Percentiles rank a stretch among this genome's conserved stretches.
phyloP scores from a whole-genome alignment of 139 green algal genomes.

The Chlamydomonas applanata region DNA sequence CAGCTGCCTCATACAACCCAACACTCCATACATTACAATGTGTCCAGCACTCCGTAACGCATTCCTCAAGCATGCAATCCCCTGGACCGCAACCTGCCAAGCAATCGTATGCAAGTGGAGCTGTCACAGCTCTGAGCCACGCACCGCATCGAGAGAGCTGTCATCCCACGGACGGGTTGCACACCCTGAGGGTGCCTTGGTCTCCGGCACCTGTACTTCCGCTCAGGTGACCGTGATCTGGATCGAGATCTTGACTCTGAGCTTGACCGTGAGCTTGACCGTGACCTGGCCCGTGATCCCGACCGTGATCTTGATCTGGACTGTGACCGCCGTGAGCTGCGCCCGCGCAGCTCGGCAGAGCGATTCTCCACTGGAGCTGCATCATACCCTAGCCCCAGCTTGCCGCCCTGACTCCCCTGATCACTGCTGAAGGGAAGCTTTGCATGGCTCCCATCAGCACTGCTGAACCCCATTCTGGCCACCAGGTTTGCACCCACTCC shows the following conservation, averaged over 20 bases:
- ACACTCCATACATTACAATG: too few species aligned
- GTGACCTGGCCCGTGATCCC: neutral
- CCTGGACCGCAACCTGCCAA: too few species aligned
- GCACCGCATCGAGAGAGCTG: slow-evolving; percentile 43
- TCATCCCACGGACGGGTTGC: slow-evolving; percentile 35
- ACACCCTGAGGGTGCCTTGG: slow-evolving; percentile 2
- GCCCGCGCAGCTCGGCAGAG: too few species aligned
- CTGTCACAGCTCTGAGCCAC: neutral
- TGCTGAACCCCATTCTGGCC: slow-evolving; percentile 72
- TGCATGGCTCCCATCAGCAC: slow-evolving; percentile 33
- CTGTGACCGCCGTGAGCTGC: neutral
- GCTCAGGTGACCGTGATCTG: slow-evolving; percentile 2
- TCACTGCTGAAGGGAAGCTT: too few species aligned
- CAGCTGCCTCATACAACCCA: too few species aligned
- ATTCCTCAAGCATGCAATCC: too few species aligned
- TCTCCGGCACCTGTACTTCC: neutral
- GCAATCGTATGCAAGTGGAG: too few species aligned
- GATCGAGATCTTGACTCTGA: neutral
- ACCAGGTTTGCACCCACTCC: slow-evolving; percentile 68
- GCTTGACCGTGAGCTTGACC: slow-evolving; percentile 14
- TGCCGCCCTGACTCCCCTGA: slow-evolving; percentile 10
- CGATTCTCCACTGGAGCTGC: too few species aligned
- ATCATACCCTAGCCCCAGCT: slow-evolving; percentile 50
- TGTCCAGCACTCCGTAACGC: too few species aligned
- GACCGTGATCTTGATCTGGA: slow-evolving; percentile 6